Conservation (phyloP, 257 asterid genomes). For the Primulina tabacum region DNA sequence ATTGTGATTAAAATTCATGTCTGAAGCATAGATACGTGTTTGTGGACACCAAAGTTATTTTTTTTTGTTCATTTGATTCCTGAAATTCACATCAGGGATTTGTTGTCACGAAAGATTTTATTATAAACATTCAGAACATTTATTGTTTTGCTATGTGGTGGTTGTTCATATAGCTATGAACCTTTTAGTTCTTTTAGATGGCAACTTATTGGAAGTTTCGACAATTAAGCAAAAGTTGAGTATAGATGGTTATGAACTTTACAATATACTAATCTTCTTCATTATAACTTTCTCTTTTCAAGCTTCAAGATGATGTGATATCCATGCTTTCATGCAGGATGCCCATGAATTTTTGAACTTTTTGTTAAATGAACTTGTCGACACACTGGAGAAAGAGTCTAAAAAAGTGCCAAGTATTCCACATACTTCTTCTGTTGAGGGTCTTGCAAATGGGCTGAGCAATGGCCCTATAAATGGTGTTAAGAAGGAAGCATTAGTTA, state of each 20-base stretch:
- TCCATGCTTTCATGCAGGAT: conserved; percentile 46
- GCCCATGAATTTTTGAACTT: conserved; percentile 93
- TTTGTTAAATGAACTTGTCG: conserved; percentile 78
- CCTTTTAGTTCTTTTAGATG: neutral
- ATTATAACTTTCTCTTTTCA: conserved; percentile 13
- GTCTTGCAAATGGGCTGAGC: conserved; percentile 46
- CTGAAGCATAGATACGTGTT: neutral
- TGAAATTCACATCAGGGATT: conserved; percentile 9
- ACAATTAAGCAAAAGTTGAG: conserved; percentile 1
- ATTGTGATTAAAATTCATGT: neutral
- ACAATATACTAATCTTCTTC: neutral
- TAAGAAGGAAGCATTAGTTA: conserved; percentile 58
- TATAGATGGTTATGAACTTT: conserved; percentile 9
- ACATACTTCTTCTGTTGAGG: conserved; percentile 34
- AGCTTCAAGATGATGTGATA: conserved; percentile 9
- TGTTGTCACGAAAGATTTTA: conserved; percentile 4
- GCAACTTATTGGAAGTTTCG: conserved; percentile 1
- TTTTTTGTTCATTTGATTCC: neutral
- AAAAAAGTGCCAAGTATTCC: conserved; percentile 38
- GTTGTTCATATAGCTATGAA: conserved; percentile 2
- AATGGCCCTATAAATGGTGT: conserved; percentile 48
- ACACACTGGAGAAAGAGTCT: conserved; percentile 83
- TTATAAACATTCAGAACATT: neutral
- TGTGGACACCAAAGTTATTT: neutral
- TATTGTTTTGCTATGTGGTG: conserved; percentile 11